phyloP scores from a whole-genome alignment of 2,329 filamentous ascomycete species.

The Fusarium longipes region DNA sequence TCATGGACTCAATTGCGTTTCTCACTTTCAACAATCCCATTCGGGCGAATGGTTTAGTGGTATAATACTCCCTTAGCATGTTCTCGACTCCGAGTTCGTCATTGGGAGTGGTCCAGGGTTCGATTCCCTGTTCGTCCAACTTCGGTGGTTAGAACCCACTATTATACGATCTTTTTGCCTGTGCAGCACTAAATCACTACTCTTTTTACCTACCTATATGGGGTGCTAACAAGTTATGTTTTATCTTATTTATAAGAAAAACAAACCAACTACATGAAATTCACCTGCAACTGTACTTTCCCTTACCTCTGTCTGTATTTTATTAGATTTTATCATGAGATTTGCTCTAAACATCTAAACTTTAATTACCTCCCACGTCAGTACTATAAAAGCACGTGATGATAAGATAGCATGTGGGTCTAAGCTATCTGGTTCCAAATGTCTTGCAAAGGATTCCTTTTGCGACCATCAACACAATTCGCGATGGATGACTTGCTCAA shows the following conservation, averaged over 20 bases:
- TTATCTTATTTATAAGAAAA: too few species aligned
- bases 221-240: too few species aligned
- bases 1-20: slow-evolving; percentile 1
- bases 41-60: slow-evolving; percentile 41
- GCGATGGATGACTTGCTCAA: slow-evolving; percentile 90
- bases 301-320: too few species aligned
- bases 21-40: not conserved
- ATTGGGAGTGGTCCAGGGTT: slow-evolving; percentile 37
- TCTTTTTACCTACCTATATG: too few species aligned
- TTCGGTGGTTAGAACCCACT: slow-evolving; percentile 14
- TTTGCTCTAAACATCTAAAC: too few species aligned
- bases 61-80: slow-evolving; percentile 40
- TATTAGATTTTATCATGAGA: too few species aligned
- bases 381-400: too few species aligned
- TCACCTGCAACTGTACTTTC: too few species aligned
- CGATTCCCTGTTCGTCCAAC: slow-evolving; percentile 36
- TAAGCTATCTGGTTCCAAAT: not conserved
- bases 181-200: not conserved
- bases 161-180: slow-evolving; percentile 23
- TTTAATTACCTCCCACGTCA: too few species aligned
- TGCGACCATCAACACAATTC: slow-evolving; percentile 2
- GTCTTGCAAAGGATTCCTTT: slow-evolving; percentile 1
- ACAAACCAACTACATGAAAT: too few species aligned
- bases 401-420: slow-evolving; percentile 1
- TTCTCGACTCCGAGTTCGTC: slow-evolving; percentile 1